Percentiles rank a stretch among this genome's conserved stretches.
These are phyloP conservation scores for Apophysomyces sp. DNA, from an alignment of 371 early-diverging fungal species.

Conservation along the genomic window DNA sequence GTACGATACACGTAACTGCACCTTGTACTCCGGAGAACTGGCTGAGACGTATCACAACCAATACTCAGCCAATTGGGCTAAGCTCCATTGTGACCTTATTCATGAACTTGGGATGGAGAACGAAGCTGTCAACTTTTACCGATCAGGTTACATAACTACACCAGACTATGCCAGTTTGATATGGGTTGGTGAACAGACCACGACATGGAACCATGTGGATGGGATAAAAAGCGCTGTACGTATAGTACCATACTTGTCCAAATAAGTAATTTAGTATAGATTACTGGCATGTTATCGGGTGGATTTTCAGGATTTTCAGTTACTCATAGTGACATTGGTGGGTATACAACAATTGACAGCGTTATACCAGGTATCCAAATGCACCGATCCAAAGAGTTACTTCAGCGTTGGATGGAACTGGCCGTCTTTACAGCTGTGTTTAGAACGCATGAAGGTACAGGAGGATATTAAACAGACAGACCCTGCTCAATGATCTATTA, in stretches of 20 bases:
- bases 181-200: slow-evolving; percentile 47
- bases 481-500: background rate
- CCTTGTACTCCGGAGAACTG: background rate
- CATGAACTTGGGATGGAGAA: slow-evolving; percentile 27
- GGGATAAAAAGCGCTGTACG: slow-evolving; percentile 49
- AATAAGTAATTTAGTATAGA: background rate
- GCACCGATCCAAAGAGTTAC: slow-evolving; percentile 36
- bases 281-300: slow-evolving; percentile 43
- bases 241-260: background rate
- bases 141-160: slow-evolving; percentile 31
- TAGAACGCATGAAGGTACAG: slow-evolving; percentile 49
- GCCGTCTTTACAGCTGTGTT: slow-evolving; percentile 47
- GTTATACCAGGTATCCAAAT: slow-evolving; percentile 32
- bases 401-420: slow-evolving; percentile 56
- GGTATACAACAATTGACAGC: slow-evolving; percentile 34
- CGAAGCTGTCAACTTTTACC: slow-evolving; percentile 31
- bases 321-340: slow-evolving; percentile 53
- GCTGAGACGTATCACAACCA: slow-evolving; percentile 30
- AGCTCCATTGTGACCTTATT: slow-evolving; percentile 26
- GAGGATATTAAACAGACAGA: background rate
- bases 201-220: slow-evolving; percentile 40
- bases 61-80: slow-evolving; percentile 37
- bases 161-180: slow-evolving; percentile 33
- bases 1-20: slow-evolving; percentile 7
- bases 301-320: slow-evolving; percentile 51